phyloP scores from a whole-genome alignment of 345 rosid species.

The Nephelium lappaceum region DNA sequence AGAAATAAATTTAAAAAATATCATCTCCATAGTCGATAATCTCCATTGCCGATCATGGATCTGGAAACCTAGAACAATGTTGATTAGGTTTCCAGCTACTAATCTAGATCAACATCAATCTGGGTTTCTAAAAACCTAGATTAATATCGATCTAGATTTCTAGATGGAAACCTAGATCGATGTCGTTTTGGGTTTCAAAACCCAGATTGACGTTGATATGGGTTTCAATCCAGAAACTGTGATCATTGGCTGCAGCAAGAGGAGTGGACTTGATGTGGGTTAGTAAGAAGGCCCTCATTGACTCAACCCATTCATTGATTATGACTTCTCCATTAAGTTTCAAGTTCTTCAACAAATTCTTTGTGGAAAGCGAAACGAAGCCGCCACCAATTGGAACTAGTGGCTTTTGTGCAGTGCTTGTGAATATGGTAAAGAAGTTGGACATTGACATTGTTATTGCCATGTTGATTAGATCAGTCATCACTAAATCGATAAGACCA shows the following conservation, averaged over 20 bases:
- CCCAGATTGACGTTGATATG: too few relatives aligned
- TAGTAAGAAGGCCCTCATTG: constrained; percentile 89
- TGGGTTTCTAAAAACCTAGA: too few relatives aligned
- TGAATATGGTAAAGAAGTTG: constrained; percentile 34
- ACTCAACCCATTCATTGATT: constrained; percentile 76
- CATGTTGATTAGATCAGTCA: constrained; percentile 49
- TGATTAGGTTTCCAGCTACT: too few relatives aligned
- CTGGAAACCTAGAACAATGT: too few relatives aligned
- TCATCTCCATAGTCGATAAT: too few relatives aligned
- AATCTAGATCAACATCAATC: too few relatives aligned
- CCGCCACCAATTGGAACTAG: constrained; percentile 49
- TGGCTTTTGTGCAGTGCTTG: constrained; percentile 50
- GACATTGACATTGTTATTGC: constrained; percentile 35
- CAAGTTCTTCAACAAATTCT: constrained; percentile 49
- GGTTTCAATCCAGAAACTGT: constrained; percentile 56
- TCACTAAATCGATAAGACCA: constrained; percentile 12
- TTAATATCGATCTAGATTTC: constrained; percentile 10
- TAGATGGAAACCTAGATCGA: too few relatives aligned
- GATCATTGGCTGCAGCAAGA: constrained; percentile 34
- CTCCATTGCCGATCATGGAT: too few relatives aligned
- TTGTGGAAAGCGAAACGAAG: constrained; percentile 44
- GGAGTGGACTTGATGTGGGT: constrained; percentile 63
- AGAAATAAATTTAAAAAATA: too few relatives aligned
- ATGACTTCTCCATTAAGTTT: constrained; percentile 64
- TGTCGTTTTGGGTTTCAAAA: too few relatives aligned